A percentile compares a stretch with the other conserved stretches of the same genome.
phyloP scores from a whole-genome alignment of 192 early-diverging fungal species.

The Coemansia reversa region DNA sequence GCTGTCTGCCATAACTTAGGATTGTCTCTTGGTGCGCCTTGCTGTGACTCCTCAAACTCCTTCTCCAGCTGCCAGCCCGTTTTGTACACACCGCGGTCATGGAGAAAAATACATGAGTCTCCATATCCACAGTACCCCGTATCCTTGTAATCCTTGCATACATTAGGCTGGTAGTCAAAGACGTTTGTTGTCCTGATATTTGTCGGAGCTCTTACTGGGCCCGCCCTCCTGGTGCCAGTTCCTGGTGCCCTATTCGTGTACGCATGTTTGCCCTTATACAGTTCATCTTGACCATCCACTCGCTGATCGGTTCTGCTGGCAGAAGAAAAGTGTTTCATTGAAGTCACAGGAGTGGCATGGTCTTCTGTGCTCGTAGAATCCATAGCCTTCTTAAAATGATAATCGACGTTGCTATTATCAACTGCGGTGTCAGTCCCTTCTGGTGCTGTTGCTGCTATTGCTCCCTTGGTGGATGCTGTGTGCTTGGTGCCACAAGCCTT shows the following conservation, averaged over 20 bases:
- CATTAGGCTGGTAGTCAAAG: constrained; percentile 95
- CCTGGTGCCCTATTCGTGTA: constrained; percentile 69
- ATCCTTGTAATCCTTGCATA: constrained; percentile 99
- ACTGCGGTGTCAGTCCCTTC: constrained; percentile 20
- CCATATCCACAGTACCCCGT: constrained; percentile 97
- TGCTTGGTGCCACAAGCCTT: constrained; percentile 53
- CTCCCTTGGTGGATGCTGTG: constrained; percentile 24
- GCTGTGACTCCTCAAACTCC: constrained; percentile 92
- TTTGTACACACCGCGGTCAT: constrained; percentile 97
- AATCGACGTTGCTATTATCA: constrained; percentile 38
- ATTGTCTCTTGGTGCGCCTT: constrained; percentile 58
- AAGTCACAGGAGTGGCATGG: constrained; percentile 46
- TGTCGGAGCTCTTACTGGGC: constrained; percentile 41
- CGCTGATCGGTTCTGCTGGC: neutral
- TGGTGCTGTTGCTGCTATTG: constrained; percentile 14
- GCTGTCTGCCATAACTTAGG: constrained; percentile 54
- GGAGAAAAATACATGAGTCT: constrained; percentile 96
- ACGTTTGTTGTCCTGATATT: constrained; percentile 48
- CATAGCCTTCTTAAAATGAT: constrained; percentile 32
- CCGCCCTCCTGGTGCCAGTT: constrained; percentile 57
- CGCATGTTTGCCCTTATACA: constrained; percentile 67
- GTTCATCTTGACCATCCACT: constrained; percentile 46
- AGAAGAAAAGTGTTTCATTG: constrained; percentile 9
- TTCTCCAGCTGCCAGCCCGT: constrained; percentile 95
- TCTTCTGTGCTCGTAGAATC: constrained; percentile 50